phyloP scores from a whole-genome alignment of 2,329 filamentous ascomycete species.

The Arachnopeziza araneosa region DNA sequence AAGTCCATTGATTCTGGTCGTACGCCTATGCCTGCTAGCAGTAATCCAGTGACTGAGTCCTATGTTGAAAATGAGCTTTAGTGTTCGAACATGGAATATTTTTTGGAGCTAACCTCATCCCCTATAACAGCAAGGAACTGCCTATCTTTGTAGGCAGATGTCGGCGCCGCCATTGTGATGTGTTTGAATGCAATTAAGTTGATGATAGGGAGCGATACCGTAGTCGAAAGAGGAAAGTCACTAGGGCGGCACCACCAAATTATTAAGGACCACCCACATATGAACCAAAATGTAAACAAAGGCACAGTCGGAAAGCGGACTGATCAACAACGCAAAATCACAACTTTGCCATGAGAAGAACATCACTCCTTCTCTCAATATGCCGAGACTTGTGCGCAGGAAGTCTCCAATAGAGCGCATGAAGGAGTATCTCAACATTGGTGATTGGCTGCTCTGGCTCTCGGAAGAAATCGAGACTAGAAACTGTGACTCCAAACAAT shows the following conservation, averaged over 20 bases:
- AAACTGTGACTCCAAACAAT: conserved; percentile 80
- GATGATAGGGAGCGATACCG: not conserved
- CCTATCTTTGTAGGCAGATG: conserved; percentile 68
- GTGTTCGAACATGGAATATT: not conserved
- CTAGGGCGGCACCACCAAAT: not conserved
- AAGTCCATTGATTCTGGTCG: conserved; percentile 23
- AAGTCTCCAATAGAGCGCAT: conserved; percentile 77
- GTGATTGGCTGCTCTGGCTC: conserved; percentile 84
- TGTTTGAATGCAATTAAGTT: not conserved
- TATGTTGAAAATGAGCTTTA: conserved; percentile 34
- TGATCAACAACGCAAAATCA: not conserved
- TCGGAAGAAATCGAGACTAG: conserved; percentile 89
- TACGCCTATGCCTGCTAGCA: conserved; percentile 94
- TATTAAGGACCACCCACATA: not conserved
- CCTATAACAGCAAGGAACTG: conserved; percentile 97
- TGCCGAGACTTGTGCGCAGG: conserved; percentile 78
- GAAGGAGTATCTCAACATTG: conserved; percentile 73
- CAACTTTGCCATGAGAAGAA: not conserved
- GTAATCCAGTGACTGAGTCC: conserved; percentile 93
- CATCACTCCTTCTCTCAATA: conserved; percentile 28
- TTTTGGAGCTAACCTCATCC: conserved; percentile 63
- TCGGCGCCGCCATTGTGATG: conserved; percentile 50
- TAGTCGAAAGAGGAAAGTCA: not conserved
- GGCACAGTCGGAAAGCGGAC: not conserved
- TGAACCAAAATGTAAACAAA: not conserved